These are phyloP conservation scores for Kernera saxatilis DNA, from an alignment of 345 rosid species.

Conservation along the genomic window DNA sequence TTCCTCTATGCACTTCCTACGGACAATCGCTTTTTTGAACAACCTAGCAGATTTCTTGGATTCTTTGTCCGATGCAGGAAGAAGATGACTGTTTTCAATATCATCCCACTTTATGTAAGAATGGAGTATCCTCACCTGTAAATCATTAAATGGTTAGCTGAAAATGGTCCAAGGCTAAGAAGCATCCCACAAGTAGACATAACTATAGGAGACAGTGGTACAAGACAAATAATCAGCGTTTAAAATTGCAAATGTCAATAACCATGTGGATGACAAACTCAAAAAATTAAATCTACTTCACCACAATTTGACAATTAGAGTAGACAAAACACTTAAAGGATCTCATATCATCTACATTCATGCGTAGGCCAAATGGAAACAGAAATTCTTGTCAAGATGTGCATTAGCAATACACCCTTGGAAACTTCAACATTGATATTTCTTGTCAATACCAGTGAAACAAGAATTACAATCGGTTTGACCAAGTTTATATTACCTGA, in stretches of 20 bases:
- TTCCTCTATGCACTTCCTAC: conserved; percentile 63
- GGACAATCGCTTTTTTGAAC: conserved; percentile 79
- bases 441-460: not conserved
- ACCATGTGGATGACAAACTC: not conserved
- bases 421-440: not conserved
- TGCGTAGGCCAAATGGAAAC: conserved; percentile 8
- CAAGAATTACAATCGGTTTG: conserved; percentile 5
- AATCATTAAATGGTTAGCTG: conserved; percentile 15
- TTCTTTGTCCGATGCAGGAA: conserved; percentile 60
- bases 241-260: not conserved
- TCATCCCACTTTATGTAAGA: conserved; percentile 87
- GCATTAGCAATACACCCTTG: not conserved
- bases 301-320: not conserved
- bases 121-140: conserved; percentile 87
- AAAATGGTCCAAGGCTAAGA: conserved; percentile 5
- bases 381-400: not conserved
- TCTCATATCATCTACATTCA: conserved; percentile 7
- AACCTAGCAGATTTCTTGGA: conserved; percentile 66
- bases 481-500: conserved; percentile 43
- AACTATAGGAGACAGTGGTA: not conserved
- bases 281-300: not conserved
- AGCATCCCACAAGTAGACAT: conserved; percentile 15
- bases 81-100: conserved; percentile 59
- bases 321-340: not conserved
- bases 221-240: not conserved